Evolutionary conservation across 139 green algal genomes (phyloP).

Genomic region (Picochlorum sp.): DNA sequence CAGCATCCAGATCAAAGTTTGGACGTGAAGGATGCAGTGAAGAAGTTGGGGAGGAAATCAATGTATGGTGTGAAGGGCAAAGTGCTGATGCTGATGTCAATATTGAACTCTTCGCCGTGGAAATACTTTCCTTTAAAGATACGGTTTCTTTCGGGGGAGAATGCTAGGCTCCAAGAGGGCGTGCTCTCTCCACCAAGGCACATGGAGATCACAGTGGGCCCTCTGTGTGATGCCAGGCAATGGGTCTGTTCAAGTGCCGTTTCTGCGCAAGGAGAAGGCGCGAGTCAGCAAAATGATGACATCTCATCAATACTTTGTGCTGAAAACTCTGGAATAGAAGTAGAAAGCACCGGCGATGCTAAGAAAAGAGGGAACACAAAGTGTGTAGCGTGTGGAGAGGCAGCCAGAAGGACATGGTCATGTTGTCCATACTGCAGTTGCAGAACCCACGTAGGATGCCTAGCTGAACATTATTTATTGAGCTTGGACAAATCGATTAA

Average conservation of each 20-base stretch:
- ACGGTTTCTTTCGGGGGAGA: slow-evolving; percentile 46
- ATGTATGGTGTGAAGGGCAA: slow-evolving; percentile 55
- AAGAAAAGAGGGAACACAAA: neutral
- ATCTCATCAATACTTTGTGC: neutral
- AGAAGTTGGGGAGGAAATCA: slow-evolving; percentile 19
- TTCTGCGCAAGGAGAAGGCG: neutral
- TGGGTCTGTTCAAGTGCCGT: neutral
- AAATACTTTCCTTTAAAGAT: slow-evolving; percentile 70
- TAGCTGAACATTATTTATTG: slow-evolving; percentile 32
- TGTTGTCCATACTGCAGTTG: slow-evolving; percentile 21
- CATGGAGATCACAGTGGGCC: slow-evolving; percentile 30
- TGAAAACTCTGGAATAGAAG: neutral
- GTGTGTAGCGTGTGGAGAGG: slow-evolving; percentile 27
- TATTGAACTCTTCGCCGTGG: slow-evolving; percentile 68
- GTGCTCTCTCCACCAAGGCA: slow-evolving; percentile 30
- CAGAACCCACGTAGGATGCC: slow-evolving; percentile 34
- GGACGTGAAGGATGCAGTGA: slow-evolving; percentile 12
- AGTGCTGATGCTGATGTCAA: slow-evolving; percentile 58
- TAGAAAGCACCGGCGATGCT: neutral
- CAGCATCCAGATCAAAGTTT: slow-evolving; percentile 69
- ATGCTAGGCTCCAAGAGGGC: slow-evolving; percentile 4
- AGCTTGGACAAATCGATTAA: neutral
- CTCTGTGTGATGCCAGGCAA: slow-evolving; percentile 43
- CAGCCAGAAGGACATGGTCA: slow-evolving; percentile 25
- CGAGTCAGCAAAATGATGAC: neutral